Evolutionary conservation across 768 basidiomycete species (phyloP).

Genomic region (Tylopilus vinaceipallidus): DNA sequence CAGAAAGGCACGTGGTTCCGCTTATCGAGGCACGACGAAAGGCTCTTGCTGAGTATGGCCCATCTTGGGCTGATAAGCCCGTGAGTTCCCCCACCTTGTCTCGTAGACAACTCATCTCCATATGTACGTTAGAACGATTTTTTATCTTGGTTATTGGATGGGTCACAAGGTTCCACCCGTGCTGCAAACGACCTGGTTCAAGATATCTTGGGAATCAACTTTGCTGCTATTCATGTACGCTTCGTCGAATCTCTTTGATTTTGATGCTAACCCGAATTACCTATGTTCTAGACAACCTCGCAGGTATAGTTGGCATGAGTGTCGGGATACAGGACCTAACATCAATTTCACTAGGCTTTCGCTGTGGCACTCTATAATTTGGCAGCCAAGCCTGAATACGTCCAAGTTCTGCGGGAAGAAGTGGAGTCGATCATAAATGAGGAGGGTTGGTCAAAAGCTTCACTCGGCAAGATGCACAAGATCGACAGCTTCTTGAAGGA

Average conservation of each 20-base stretch:
- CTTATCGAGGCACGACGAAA: slow-evolving; percentile 17
- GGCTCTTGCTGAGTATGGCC: neutral
- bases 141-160: slow-evolving; percentile 32
- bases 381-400: too few species aligned
- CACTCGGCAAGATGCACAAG: too few species aligned
- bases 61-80: neutral
- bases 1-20: slow-evolving; percentile 18
- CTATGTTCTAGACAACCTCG: neutral
- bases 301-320: neutral
- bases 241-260: neutral
- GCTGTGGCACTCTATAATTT: too few species aligned
- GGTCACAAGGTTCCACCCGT: slow-evolving; percentile 11
- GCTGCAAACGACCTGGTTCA: slow-evolving; percentile 19
- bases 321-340: neutral
- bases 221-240: slow-evolving; percentile 5
- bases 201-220: slow-evolving; percentile 8
- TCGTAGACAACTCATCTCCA: neutral
- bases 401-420: too few species aligned
- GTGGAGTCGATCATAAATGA: too few species aligned
- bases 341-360: neutral
- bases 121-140: slow-evolving; percentile 28
- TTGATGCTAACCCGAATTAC: too few species aligned
- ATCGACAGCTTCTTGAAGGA: neutral
- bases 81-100: neutral
- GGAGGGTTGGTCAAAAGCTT: too few species aligned